phyloP scores from a whole-genome alignment of 257 asterid species.

The Rauvolfia tetraphylla region DNA sequence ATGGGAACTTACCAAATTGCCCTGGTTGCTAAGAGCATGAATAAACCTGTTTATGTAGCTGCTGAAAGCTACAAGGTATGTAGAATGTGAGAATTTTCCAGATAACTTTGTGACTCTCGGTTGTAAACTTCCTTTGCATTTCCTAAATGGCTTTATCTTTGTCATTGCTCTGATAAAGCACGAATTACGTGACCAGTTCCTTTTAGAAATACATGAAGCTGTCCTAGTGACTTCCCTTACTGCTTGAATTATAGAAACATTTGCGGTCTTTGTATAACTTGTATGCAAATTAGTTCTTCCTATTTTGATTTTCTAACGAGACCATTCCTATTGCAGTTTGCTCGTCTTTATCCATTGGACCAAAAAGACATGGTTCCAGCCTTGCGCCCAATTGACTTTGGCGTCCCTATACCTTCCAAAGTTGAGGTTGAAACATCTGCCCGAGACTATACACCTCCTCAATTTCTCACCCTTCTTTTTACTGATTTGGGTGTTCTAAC shows the following conservation, averaged over 20 bases:
- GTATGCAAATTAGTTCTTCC: neutral
- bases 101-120: neutral
- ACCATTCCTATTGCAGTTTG: conserved; percentile 52
- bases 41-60: conserved; percentile 88
- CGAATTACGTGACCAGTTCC: neutral
- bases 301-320: neutral
- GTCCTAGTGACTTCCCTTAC: neutral
- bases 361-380: conserved; percentile 96
- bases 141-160: neutral
- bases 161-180: neutral
- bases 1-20: conserved; percentile 98
- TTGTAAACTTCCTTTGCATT: neutral
- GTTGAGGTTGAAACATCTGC: conserved; percentile 97
- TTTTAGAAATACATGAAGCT: no score
- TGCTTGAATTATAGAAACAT: no score
- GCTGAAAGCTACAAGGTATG: conserved; percentile 94
- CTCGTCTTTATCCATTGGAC: conserved; percentile 84
- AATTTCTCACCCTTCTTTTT: conserved; percentile 73
- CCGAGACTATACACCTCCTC: conserved; percentile 90
- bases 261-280: neutral
- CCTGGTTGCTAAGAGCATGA: conserved; percentile 92
- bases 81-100: neutral
- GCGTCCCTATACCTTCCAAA: conserved; percentile 87
- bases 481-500: conserved; percentile 90
- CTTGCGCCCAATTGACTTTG: conserved; percentile 79